Base-by-base conservation (phyloP, 1,284 basidiomycete genomes). In the Phlebopus sp. region DNA sequence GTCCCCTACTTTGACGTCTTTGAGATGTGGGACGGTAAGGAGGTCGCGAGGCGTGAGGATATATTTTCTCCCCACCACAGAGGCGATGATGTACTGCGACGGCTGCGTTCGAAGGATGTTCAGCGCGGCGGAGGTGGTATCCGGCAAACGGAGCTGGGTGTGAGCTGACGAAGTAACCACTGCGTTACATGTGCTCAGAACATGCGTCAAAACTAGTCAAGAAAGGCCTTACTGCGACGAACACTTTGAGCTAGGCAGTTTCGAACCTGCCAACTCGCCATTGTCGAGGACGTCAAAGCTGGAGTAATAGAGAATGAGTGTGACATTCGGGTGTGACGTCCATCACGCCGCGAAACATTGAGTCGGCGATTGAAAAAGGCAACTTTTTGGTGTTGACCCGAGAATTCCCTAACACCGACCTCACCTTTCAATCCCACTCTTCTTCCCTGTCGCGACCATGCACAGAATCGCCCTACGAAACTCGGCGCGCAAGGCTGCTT, bases 1-100 rank as follows among this genome's bases (percentile, higher is more conserved):
- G 61, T 97, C 91, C 21, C 96, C 96, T 47, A 96, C 82, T 35
- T 79, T 75, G 48, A 86, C 84, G 67, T 86, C 82, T 55, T 84
- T 86, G 42, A 98, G 79, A 42, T 86, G 86, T 2, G 96, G 94
- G 1, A 98, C 81, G 40, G 96, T 98, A 60, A 99, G 82, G 53
- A 96, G 69, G 73, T 99, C 96, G 60, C 86, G 81, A 17, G 92
- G 85, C 30, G 94, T 81, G 29, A 99, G 77, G 55, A 97, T 82
- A 71, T 96, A 94, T 66, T 88, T 90, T 59, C 84, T 79, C 52
- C 92, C 89, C 49, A 89, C 88, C 49, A 98, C 79, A n/a, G 89
- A 85, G 48, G 93, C 92, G 57, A 96, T 76, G 65, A 94, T 78
- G 71, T 98, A 99, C 72, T 91, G 90, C 7, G 79, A 87, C 17